Conservation (phyloP, 2,329 filamentous ascomycete species). For the Aspergillus sp. region DNA sequence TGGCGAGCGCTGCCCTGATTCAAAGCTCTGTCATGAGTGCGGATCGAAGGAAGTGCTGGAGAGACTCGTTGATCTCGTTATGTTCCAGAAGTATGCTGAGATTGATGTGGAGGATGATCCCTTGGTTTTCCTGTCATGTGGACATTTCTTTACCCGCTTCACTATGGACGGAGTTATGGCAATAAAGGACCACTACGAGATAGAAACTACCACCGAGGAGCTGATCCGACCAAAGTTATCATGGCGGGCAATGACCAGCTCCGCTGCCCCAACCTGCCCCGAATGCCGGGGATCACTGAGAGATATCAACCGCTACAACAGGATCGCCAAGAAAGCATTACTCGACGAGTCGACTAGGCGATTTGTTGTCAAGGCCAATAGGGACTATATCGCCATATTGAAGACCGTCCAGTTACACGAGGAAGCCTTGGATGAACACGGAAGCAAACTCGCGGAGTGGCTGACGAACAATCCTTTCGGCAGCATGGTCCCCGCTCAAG, state of each 20-base stretch:
- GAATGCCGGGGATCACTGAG: slow-evolving; percentile 12
- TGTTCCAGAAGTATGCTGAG: slow-evolving; percentile 7
- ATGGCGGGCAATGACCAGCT: not conserved
- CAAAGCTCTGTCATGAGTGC: slow-evolving; percentile 10
- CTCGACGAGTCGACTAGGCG: slow-evolving; percentile 16
- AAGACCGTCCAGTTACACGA: not conserved
- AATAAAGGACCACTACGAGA: slow-evolving; percentile 8
- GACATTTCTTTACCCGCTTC: slow-evolving; percentile 14
- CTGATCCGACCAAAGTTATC: not conserved
- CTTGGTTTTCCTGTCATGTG: slow-evolving; percentile 13
- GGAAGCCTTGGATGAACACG: not conserved
- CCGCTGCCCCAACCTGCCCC: slow-evolving; percentile 7
- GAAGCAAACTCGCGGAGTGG: not conserved
- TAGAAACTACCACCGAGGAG: not conserved
- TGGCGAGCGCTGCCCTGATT: slow-evolving; percentile 16
- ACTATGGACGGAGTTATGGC: slow-evolving; percentile 13
- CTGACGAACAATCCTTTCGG: too few species aligned
- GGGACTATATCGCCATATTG: not conserved
- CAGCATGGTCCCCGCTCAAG: too few species aligned
- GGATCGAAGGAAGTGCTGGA: not conserved
- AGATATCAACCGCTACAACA: slow-evolving; percentile 16
- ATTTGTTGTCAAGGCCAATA: slow-evolving; percentile 7
- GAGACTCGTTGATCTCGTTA: slow-evolving; percentile 6
- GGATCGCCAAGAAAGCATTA: slow-evolving; percentile 11
- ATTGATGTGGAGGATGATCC: slow-evolving; percentile 12